These are phyloP conservation scores for Solanum dulcamara DNA, from an alignment of 257 asterid species.

Conservation along the genomic window DNA sequence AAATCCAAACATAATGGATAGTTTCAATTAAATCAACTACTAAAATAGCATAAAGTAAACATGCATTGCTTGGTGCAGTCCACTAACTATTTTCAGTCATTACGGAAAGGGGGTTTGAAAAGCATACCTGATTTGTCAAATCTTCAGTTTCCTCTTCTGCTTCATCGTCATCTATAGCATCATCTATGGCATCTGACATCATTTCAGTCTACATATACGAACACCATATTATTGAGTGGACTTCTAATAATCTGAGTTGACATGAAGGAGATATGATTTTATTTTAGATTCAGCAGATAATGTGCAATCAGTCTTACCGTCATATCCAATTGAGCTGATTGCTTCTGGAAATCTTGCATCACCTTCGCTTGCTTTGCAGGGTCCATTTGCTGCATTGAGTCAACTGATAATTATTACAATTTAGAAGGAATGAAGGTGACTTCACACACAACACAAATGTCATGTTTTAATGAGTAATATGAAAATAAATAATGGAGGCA, in stretches of 20 bases:
- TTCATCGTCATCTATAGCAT: slow-evolving; percentile 77
- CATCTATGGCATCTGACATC: slow-evolving; percentile 91
- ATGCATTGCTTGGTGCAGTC: neutral
- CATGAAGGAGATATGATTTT: neutral
- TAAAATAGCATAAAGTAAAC: neutral
- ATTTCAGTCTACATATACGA: slow-evolving; percentile 65
- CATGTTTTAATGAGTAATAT: neutral
- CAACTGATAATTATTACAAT: neutral
- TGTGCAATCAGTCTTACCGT: slow-evolving; percentile 32
- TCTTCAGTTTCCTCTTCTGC: slow-evolving; percentile 97
- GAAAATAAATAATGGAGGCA: neutral
- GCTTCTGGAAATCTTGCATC: slow-evolving; percentile 78
- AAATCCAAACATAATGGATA: neutral
- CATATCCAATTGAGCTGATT: slow-evolving; percentile 95
- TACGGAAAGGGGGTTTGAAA: neutral
- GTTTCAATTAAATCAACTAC: neutral
- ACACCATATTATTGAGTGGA: neutral
- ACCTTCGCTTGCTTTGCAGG: slow-evolving; percentile 82
- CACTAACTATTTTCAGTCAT: neutral
- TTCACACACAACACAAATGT: neutral
- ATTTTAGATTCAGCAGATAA: neutral
- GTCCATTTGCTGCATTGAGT: slow-evolving; percentile 73
- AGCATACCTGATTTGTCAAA: slow-evolving; percentile 68
- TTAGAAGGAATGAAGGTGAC: neutral
- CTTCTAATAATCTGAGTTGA: neutral